Evolutionary conservation across 208 protist genomes (phyloP).

Genomic region (Jaenimonas drosophilae): DNA sequence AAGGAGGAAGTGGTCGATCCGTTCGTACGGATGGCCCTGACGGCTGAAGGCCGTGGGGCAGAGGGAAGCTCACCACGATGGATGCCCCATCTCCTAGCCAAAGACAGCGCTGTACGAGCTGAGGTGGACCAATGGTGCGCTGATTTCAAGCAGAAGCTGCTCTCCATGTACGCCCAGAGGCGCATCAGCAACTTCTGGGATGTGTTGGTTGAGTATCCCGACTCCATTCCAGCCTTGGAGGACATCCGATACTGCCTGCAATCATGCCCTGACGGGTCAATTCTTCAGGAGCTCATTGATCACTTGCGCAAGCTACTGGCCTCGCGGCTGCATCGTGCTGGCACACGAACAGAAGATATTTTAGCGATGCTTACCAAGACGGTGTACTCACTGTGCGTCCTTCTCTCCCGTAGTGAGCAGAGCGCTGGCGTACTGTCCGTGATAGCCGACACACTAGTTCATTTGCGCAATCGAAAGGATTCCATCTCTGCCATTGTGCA

Average conservation of each 20-base stretch:
- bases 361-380: conserved; percentile 69
- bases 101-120: conserved; percentile 14
- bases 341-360: conserved; percentile 81
- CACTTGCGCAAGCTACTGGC: conserved; percentile 50
- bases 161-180: conserved; percentile 36
- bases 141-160: conserved; percentile 45
- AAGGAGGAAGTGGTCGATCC: conserved; percentile 54
- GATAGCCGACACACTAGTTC: conserved; percentile 64
- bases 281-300: conserved; percentile 51
- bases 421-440: conserved; percentile 58
- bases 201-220: conserved; percentile 80
- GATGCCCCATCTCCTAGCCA: not conserved
- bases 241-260: conserved; percentile 74
- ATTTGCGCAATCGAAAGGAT: conserved; percentile 69
- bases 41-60: conserved; percentile 5
- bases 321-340: conserved; percentile 68
- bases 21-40: conserved; percentile 53
- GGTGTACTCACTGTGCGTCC: conserved; percentile 67
- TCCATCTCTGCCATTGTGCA: conserved; percentile 73
- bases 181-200: conserved; percentile 72
- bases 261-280: conserved; percentile 21
- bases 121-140: conserved; percentile 58
- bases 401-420: conserved; percentile 71
- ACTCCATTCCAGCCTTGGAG: conserved; percentile 60
- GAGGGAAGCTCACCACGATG: not conserved